Percentiles rank a stretch among this genome's conserved stretches.
Conservation (phyloP, 164 flowering plant genomes). For the Nelumbo lutea region DNA sequence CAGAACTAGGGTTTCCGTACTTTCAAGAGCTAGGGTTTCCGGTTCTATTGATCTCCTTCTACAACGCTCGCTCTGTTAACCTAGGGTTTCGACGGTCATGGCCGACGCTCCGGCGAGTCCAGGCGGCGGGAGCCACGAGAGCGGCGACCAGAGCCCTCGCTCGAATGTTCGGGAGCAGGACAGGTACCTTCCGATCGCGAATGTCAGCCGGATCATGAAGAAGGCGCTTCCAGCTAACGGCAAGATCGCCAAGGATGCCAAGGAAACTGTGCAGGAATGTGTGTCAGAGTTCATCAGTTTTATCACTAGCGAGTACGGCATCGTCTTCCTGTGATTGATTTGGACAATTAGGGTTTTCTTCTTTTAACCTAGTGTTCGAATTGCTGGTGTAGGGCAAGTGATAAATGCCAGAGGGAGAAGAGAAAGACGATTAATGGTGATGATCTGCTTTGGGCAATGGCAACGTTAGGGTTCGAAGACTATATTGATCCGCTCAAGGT, state of each 20-base stretch:
- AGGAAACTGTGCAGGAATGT: constrained; percentile 77
- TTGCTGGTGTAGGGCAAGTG: constrained; percentile 55
- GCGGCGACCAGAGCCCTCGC: constrained; percentile 62
- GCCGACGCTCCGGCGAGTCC: constrained; percentile 59
- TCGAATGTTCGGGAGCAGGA: constrained; percentile 69
- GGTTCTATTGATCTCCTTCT: background rate
- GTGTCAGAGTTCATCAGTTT: constrained; percentile 77
- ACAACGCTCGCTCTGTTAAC: background rate
- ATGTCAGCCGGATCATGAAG: constrained; percentile 79
- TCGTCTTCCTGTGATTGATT: background rate
- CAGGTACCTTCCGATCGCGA: constrained; percentile 70
- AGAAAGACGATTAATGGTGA: constrained; percentile 78
- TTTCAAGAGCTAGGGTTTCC: constrained; percentile 8
- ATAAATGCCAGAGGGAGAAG: constrained; percentile 76
- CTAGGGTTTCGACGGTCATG: constrained; percentile 30
- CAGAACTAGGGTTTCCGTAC: background rate
- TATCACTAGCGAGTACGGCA: constrained; percentile 66
- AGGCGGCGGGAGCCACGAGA: constrained; percentile 54
- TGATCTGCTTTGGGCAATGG: constrained; percentile 81
- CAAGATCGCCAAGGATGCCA: constrained; percentile 75
- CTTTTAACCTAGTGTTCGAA: constrained; percentile 1
- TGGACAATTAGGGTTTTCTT: background rate
- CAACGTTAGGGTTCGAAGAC: constrained; percentile 68
- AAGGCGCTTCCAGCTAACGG: constrained; percentile 73
- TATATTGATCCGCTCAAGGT: constrained; percentile 63